phyloP scores from a whole-genome alignment of 805 yeast genomes.

The Metschnikowia picachoensis region DNA sequence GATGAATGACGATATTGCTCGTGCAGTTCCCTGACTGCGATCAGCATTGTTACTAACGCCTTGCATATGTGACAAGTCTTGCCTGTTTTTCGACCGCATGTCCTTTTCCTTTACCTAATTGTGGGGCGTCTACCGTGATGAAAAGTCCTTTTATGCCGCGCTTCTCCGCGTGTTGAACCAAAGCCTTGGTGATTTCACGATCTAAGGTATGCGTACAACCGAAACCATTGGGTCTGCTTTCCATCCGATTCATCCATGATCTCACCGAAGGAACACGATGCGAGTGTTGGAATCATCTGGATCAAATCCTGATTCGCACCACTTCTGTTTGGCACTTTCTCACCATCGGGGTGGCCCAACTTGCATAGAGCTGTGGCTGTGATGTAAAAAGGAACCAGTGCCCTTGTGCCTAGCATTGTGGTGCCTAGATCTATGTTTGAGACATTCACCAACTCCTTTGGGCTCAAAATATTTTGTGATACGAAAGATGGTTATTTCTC shows the following conservation, averaged over 20 bases:
- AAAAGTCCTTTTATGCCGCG: conserved; percentile 45
- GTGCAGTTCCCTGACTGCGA: conserved; percentile 75
- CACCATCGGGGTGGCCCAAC: conserved; percentile 44
- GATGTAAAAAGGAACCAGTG: conserved; percentile 45
- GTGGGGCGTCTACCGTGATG: conserved; percentile 55
- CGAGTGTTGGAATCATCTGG: conserved; percentile 46
- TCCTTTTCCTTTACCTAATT: conserved; percentile 78
- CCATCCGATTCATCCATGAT: conserved; percentile 33
- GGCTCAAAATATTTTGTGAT: conserved; percentile 42
- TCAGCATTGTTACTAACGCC: conserved; percentile 51
- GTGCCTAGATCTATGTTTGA: conserved; percentile 26
- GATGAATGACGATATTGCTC: conserved; percentile 76
- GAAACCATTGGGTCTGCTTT: conserved; percentile 44
- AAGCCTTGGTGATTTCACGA: conserved; percentile 26
- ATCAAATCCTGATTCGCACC: conserved; percentile 38
- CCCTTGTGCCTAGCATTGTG: conserved; percentile 28
- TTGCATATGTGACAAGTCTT: conserved; percentile 24
- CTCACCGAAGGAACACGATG: conserved; percentile 40
- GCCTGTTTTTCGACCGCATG: conserved; percentile 50
- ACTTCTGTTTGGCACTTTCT: conserved; percentile 37
- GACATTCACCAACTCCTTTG: conserved; percentile 38
- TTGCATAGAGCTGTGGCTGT: conserved; percentile 46
- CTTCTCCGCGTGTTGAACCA: conserved; percentile 36
- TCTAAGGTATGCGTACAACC: conserved; percentile 45
- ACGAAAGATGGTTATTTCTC: conserved; percentile 42